phyloP scores from a whole-genome alignment of 1,284 basidiomycete genomes.

The Heterobasidion occidentale region DNA sequence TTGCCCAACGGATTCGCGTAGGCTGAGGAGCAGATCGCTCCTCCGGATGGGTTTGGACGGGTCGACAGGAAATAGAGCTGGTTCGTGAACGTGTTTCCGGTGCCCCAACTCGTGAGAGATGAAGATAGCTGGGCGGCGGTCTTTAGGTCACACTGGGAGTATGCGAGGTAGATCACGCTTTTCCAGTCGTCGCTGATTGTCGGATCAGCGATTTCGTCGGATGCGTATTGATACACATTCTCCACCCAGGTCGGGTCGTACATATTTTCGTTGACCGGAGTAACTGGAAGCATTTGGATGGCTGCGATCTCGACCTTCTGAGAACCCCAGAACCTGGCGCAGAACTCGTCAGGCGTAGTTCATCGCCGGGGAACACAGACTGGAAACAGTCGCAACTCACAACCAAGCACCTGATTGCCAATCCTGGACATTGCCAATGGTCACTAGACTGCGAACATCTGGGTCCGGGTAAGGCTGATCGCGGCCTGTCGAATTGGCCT shows the following conservation, averaged over 20 bases:
- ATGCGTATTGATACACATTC: slow-evolving; percentile 20
- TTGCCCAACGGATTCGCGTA: slow-evolving; percentile 14
- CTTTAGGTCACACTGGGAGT: slow-evolving; percentile 19
- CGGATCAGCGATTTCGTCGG: slow-evolving; percentile 19
- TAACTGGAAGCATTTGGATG: slow-evolving; percentile 28
- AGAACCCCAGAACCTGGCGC: slow-evolving; percentile 23
- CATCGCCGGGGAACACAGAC: neutral
- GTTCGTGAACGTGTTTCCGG: slow-evolving; percentile 24
- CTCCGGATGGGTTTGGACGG: slow-evolving; percentile 15
- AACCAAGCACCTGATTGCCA: slow-evolving; percentile 28
- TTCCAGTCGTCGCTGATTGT: slow-evolving; percentile 26
- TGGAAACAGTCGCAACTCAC: neutral
- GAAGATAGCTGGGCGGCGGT: slow-evolving; percentile 21
- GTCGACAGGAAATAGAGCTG: slow-evolving; percentile 24
- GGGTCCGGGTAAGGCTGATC: slow-evolving; percentile 28
- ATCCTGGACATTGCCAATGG: slow-evolving; percentile 27
- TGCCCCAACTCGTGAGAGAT: slow-evolving; percentile 23
- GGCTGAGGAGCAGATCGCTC: slow-evolving; percentile 16
- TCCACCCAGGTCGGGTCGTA: slow-evolving; percentile 25
- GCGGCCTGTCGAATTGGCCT: slow-evolving; percentile 17
- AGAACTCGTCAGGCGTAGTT: neutral
- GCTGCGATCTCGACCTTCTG: slow-evolving; percentile 26
- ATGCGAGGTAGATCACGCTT: slow-evolving; percentile 19
- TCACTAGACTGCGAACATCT: slow-evolving; percentile 20
- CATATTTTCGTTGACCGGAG: slow-evolving; percentile 25